A percentile compares a stretch with the other conserved stretches of the same genome.
Evolutionary conservation across 768 basidiomycete species (phyloP).

Genomic region (Russula olivacea): DNA sequence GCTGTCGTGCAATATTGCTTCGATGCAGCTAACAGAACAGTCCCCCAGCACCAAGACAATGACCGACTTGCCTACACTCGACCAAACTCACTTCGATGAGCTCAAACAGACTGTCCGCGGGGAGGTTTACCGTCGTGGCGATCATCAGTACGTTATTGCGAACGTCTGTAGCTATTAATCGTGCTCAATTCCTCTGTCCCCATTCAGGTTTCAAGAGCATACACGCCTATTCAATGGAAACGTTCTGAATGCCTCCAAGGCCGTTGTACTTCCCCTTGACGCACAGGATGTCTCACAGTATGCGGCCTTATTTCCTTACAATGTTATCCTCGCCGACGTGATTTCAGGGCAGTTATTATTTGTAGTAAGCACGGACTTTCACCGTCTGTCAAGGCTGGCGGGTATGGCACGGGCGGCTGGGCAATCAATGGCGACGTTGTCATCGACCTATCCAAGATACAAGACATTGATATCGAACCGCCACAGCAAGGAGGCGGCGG

Average conservation of each 20-base stretch:
- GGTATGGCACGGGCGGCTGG: slow-evolving; percentile 89
- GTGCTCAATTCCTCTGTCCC: background rate
- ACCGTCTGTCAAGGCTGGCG: slow-evolving; percentile 82
- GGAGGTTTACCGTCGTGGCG: slow-evolving; percentile 17
- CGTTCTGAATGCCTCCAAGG: slow-evolving; percentile 51
- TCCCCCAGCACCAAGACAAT: background rate
- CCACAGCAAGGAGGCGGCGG: slow-evolving; percentile 38
- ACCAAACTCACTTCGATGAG: slow-evolving; percentile 17
- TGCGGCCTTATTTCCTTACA: background rate
- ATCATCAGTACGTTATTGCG: slow-evolving; percentile 13
- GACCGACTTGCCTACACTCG: slow-evolving; percentile 12
- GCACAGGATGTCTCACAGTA: slow-evolving; percentile 79
- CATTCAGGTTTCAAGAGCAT: slow-evolving; percentile 18
- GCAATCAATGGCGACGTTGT: slow-evolving; percentile 82
- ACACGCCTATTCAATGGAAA: slow-evolving; percentile 67
- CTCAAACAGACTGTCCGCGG: slow-evolving; percentile 20
- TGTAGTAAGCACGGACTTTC: slow-evolving; percentile 65
- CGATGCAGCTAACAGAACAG: background rate
- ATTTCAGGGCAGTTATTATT: slow-evolving; percentile 57
- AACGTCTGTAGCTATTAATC: background rate
- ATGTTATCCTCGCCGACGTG: slow-evolving; percentile 1
- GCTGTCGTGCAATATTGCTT: background rate
- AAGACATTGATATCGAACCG: slow-evolving; percentile 60
- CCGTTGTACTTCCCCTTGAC: slow-evolving; percentile 67
- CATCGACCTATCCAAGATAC: slow-evolving; percentile 67